These are phyloP conservation scores for Torulaspora franciscae DNA, from an alignment of 805 yeast species.

Conservation along the genomic window DNA sequence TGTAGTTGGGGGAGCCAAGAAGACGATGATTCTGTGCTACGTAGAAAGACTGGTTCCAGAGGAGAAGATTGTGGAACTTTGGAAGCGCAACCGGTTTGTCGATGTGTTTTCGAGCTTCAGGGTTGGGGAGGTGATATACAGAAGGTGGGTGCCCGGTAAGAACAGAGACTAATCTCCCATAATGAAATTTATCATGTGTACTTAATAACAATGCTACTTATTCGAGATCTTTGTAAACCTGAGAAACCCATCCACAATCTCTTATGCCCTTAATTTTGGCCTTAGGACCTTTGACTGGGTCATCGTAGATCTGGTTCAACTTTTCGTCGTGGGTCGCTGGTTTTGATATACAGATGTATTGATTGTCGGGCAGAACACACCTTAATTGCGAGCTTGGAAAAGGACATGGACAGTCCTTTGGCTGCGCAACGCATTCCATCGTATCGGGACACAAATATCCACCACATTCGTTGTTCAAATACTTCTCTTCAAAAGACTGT, in stretches of 20 bases:
- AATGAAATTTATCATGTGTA: neutral
- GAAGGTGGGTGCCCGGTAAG: slow-evolving; percentile 81
- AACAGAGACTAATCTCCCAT: slow-evolving; percentile 58
- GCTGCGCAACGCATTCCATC: slow-evolving; percentile 61
- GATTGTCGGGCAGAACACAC: slow-evolving; percentile 65
- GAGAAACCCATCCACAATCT: slow-evolving; percentile 81
- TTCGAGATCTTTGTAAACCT: slow-evolving; percentile 56
- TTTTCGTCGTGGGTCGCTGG: slow-evolving; percentile 51
- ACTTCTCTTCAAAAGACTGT: slow-evolving; percentile 35
- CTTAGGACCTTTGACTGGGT: slow-evolving; percentile 47
- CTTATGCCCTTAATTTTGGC: slow-evolving; percentile 47
- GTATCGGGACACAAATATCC: slow-evolving; percentile 81
- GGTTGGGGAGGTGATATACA: slow-evolving; percentile 62
- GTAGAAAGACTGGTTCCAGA: slow-evolving; percentile 51
- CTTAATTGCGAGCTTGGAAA: slow-evolving; percentile 80
- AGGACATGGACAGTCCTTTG: slow-evolving; percentile 83
- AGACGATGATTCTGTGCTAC: slow-evolving; percentile 64
- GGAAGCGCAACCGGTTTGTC: slow-evolving; percentile 16
- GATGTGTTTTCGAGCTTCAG: slow-evolving; percentile 39
- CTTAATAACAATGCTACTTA: slow-evolving; percentile 21
- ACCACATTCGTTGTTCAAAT: slow-evolving; percentile 46
- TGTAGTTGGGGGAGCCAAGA: slow-evolving; percentile 82
- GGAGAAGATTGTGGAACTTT: slow-evolving; percentile 27
- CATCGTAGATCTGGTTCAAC: slow-evolving; percentile 36
- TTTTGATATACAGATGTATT: slow-evolving; percentile 76